These are phyloP conservation scores for Brachypodium distachyon DNA, from an alignment of 202 grass and related monocot genomes.

Conservation along the genomic window DNA sequence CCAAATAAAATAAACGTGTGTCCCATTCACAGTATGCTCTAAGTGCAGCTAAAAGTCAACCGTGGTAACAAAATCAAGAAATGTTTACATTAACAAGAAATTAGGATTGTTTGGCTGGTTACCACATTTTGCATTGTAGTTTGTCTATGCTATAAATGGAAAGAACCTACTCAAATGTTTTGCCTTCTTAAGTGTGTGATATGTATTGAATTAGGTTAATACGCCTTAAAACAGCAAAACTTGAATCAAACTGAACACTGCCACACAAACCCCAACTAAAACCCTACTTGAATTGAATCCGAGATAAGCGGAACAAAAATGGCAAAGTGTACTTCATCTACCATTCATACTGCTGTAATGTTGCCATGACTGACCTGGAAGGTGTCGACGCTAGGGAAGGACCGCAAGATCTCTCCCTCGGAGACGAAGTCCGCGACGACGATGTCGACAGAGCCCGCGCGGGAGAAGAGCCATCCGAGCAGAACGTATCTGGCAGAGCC, in stretches of 20 bases:
- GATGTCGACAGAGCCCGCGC: slow-evolving; percentile 33
- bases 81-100: neutral
- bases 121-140: neutral
- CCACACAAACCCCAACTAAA: neutral
- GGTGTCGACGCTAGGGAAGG: slow-evolving; percentile 20
- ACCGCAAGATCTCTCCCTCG: slow-evolving; percentile 24
- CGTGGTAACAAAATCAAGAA: neutral
- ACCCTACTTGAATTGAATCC: neutral
- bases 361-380: slow-evolving; percentile 43
- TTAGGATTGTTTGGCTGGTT: neutral
- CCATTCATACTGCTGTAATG: neutral
- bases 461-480: slow-evolving; percentile 67
- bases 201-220: neutral
- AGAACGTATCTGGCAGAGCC: slow-evolving; percentile 20
- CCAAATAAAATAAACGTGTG: neutral
- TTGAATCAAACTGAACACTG: neutral
- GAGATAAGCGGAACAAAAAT: neutral
- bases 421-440: slow-evolving; percentile 43
- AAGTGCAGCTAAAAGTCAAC: neutral
- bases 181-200: neutral
- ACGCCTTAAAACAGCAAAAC: neutral
- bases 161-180: neutral
- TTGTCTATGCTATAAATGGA: neutral
- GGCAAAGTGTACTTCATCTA: neutral
- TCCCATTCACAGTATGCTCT: neutral